These are phyloP conservation scores for Cyclostephanos invisitatus DNA, from an alignment of 108 stramenopile species.

Conservation along the genomic window DNA sequence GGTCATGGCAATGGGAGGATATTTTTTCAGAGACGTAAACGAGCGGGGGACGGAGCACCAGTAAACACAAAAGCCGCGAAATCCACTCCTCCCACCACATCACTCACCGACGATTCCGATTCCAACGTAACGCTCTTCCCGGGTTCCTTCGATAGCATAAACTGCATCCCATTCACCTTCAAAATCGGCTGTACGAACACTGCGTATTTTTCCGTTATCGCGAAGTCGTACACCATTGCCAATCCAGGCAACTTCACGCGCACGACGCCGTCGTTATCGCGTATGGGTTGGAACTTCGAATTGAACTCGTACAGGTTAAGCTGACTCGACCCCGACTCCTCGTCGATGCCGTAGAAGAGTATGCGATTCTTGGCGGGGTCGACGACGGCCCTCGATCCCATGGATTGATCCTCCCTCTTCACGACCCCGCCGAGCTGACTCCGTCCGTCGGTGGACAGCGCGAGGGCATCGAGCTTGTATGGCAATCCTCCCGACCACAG, in stretches of 20 bases:
- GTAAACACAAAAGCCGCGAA: neutral
- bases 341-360: conserved; percentile 66
- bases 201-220: conserved; percentile 76
- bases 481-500: conserved; percentile 85
- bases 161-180: conserved; percentile 74
- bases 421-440: conserved; percentile 81
- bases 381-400: conserved; percentile 62
- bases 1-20: neutral
- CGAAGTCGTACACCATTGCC: conserved; percentile 77
- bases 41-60: no score
- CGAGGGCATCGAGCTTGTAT: conserved; percentile 79
- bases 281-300: conserved; percentile 64
- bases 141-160: conserved; percentile 76
- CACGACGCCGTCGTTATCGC: conserved; percentile 58
- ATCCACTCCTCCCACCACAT: neutral
- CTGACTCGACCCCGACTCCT: conserved; percentile 57
- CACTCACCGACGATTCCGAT: conserved; percentile 45
- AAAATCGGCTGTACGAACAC: conserved; percentile 70
- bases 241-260: conserved; percentile 62
- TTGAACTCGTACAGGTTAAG: conserved; percentile 81
- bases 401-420: conserved; percentile 65
- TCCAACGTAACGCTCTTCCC: conserved; percentile 57
- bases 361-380: conserved; percentile 69
- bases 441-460: conserved; percentile 78
- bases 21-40: neutral